These are phyloP conservation scores for Claviceps cyperi DNA, from an alignment of 2,329 filamentous ascomycete genomes.

Conservation along the genomic window DNA sequence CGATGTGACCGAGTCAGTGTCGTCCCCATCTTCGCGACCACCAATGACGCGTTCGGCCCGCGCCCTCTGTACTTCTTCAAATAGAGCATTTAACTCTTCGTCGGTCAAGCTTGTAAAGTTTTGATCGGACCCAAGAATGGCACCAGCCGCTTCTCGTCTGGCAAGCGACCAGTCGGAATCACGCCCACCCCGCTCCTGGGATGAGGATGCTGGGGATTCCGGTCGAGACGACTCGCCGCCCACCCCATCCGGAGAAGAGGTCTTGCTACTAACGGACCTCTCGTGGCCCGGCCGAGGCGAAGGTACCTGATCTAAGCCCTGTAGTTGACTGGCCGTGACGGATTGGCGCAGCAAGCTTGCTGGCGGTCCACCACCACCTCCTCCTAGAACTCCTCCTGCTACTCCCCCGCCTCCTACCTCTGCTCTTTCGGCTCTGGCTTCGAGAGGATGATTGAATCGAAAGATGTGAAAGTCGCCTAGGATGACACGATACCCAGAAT, in stretches of 20 bases:
- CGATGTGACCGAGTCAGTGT: conserved; percentile 77
- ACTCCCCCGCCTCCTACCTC: conserved; percentile 45
- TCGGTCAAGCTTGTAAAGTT: conserved; percentile 83
- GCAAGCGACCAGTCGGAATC: conserved; percentile 95
- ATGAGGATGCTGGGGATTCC: conserved; percentile 63
- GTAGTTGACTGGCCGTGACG: conserved; percentile 46
- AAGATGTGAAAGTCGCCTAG: conserved; percentile 98
- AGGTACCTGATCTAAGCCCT: conserved; percentile 35
- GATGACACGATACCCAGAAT: conserved; percentile 89
- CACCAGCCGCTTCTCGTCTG: conserved; percentile 79
- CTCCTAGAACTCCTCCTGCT: no score
- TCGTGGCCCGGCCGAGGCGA: conserved; percentile 53
- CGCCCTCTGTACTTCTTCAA: conserved; percentile 84
- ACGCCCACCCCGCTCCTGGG: conserved; percentile 47
- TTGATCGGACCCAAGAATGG: conserved; percentile 78
- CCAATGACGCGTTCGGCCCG: conserved; percentile 59
- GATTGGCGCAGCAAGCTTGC: conserved; percentile 66
- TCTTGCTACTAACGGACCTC: conserved; percentile 67
- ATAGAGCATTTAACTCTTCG: conserved; percentile 83
- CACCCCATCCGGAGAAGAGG: conserved; percentile 43
- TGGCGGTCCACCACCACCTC: conserved; percentile 20
- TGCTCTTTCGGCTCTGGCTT: conserved; percentile 81
- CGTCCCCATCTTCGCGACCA: conserved; percentile 68
- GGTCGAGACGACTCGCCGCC: conserved; percentile 62
- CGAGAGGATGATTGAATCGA: conserved; percentile 93